Evolutionary conservation across 306 rosid species (phyloP), one percentile per base, ranked within the genome.

Genomic region (Lablab purpureus): DNA sequence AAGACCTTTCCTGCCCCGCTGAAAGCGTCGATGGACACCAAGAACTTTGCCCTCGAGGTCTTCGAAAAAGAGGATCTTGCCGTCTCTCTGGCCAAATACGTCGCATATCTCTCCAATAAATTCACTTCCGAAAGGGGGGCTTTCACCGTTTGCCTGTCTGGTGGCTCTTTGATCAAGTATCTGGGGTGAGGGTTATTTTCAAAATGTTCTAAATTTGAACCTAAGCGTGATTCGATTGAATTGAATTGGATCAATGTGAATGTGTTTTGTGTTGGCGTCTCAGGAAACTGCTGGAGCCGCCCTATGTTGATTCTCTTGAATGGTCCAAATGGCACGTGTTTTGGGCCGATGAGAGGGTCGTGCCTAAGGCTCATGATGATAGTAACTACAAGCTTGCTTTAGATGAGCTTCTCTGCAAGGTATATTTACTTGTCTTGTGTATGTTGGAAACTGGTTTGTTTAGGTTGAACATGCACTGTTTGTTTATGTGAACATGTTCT

Each of bases 301-400:
- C 96, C 1, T 89, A 87, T 76, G 62, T 78, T 67, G 89, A 91
- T 76, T 75, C 88, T 17, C 75, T 93, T 80, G 94, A 95, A 8
- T 95, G 99, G 99, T 80, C 80, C 17, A 93, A 84, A 68, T 95
- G 99, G 99, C 98, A 90, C 54, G 90, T 92, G 62, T 93, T 95
- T 73, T 95, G 97, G 98, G 85, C 89, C 63, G 99, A 95, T 73
- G 98, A 95, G 85, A 90, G 98, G 84, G 98, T 95, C 21, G 98
- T 93, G 74, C 97, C 97, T 2, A 95, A 89, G 85, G 88, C 90
- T 87, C 94, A 93, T n/a, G 89, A 70, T 47, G 99, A 95, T 71
- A 95, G 99, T 83, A 90, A 93, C 84, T 95, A 91, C 81, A 93
- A 95, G 78, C 99, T 95, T 78, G 99, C 97, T 76, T 71, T 76